Percentiles rank a stretch among this genome's conserved stretches.
These are phyloP conservation scores for Scutellaria minor DNA, from an alignment of 257 asterid species.

Conservation along the genomic window DNA sequence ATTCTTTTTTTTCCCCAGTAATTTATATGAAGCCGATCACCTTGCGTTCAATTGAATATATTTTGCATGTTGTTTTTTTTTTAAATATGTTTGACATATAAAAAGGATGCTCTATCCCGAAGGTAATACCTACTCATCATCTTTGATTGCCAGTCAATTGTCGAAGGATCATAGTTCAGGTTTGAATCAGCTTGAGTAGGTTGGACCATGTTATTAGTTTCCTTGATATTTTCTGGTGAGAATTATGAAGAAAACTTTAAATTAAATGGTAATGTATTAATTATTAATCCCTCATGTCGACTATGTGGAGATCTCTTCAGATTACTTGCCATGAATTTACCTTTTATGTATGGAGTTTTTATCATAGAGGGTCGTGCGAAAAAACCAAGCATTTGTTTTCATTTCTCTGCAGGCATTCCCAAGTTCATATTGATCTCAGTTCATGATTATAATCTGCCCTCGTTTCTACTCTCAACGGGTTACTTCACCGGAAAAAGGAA, in stretches of 20 bases:
- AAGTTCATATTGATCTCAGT: slow-evolving; percentile 94
- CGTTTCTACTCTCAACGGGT: slow-evolving; percentile 73
- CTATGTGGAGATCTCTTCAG: slow-evolving; percentile 6
- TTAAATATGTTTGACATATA: slow-evolving; percentile 19
- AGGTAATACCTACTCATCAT: neutral
- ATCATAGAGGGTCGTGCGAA: neutral
- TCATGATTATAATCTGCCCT: slow-evolving; percentile 93
- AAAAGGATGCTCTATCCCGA: neutral
- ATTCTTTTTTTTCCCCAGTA: slow-evolving; percentile 4
- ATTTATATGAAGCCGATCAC: neutral
- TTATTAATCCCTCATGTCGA: neutral
- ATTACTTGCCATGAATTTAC: slow-evolving; percentile 6
- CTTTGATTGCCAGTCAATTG: slow-evolving; percentile 1
- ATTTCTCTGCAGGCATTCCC: slow-evolving; percentile 66
- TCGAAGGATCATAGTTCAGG: neutral
- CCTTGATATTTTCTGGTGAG: neutral
- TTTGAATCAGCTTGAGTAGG: slow-evolving; percentile 2
- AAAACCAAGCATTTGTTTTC: slow-evolving; percentile 14
- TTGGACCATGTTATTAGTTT: slow-evolving; percentile 4
- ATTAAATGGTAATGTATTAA: neutral
- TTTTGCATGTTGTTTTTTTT: neutral
- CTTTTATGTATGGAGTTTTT: neutral
- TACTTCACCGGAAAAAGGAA: slow-evolving; percentile 95
- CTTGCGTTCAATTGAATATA: neutral
- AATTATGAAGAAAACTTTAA: neutral